Base-by-base conservation (phyloP, 1,284 basidiomycete species). In the Apiotrichum brassicae region DNA sequence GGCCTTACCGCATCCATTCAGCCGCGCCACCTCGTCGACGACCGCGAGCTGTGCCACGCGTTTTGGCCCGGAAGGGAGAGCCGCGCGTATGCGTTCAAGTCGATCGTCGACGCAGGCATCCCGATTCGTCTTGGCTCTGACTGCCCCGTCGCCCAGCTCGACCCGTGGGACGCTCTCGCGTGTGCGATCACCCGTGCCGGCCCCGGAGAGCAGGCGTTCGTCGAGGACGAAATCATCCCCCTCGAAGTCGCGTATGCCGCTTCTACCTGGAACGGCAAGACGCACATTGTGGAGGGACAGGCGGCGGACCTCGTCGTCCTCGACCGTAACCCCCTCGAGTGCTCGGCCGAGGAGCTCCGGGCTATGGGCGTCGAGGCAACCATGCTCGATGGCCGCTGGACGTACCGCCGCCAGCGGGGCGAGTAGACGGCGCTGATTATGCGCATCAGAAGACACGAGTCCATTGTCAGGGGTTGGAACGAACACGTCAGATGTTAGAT, bases 101-200 rank as follows among this genome's bases (percentile, higher is more conserved):
- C 51, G 26, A 46, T 71, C 23, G 53, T 57, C 22, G 59, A 70
- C 36, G 57, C 58, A 0, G 63, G 65, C 2, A 56, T 66, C 6
- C 54, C 59, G 19, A 55, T 71, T 32, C 57, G 56, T 23, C 44
- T 71, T 19, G 68, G 69, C 1, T 62, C 59, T 26, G 69, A 71
- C 48, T 60, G 62, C 19, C 69, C 66, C 9, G 61, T 71, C 25
- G 62, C 66, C 6, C 57, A 51, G 7, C 46, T 70, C 6, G 56
- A 68, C 34, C 70, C 68, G 16, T 69, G 70, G 65, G 59, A 65
- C 22, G 62, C 62, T 5, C 58, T 70, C 37, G 66, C 66, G 3
- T 64, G 63, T 3, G 66, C 62, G 0, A 50, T 68, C 20, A 53
- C 59, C 19, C 54, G 59, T 6, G 38, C 40, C 0, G 49, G 41